Evolutionary conservation across 2,329 filamentous ascomycete species (phyloP), one percentile per base, ranked within the genome.

Genomic region (Diaporthe sp.): DNA sequence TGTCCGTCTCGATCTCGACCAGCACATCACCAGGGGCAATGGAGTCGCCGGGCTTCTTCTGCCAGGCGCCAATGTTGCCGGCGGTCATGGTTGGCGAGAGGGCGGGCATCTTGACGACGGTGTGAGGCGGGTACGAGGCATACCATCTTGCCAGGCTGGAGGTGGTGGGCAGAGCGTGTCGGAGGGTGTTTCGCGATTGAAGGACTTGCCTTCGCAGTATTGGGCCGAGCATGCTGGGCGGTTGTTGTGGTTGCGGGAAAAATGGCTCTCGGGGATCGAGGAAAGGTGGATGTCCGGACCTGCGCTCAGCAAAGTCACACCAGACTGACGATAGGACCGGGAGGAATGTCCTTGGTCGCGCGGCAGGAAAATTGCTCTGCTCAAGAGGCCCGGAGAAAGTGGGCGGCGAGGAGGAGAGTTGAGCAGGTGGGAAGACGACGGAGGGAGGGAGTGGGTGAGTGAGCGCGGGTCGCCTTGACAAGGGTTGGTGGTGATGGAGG

Each of bases 1-100:
- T 99, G 88, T 99, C 97, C 81, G 97, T 99, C 91, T 99, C 97
- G 82, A 98, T 98, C 90, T 98, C 96, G 80, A 98, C 96, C 80
- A 99, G 88, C 62, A 99, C 97, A 84, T 99, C 97, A 84, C 97
- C 97, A 71, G 97, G 96, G 75, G 91, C 88, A 85, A 99, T 93
- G 78, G 89, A 83, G 86, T 99, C 97, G 83, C 97, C 97, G 79
- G 92, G 90, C 89, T 98, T 97, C 92, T 98, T 99, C 89, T 98
- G 95, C 97, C 97, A 99, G 78, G 92, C 89, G 81, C 97, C 97
- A 86, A 99, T 98, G 89, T 98, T 98, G 84, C 97, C 97, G 77
- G 94, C 90, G 78, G 94, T 96, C 97, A 99, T 99, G 81, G 97
- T 99, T 73, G 97, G 97, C 78, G 97, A 99, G 82, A 99, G 90